Evolutionary conservation across 1,284 basidiomycete species (phyloP).

Genomic region (Spongispora temasekensis): DNA sequence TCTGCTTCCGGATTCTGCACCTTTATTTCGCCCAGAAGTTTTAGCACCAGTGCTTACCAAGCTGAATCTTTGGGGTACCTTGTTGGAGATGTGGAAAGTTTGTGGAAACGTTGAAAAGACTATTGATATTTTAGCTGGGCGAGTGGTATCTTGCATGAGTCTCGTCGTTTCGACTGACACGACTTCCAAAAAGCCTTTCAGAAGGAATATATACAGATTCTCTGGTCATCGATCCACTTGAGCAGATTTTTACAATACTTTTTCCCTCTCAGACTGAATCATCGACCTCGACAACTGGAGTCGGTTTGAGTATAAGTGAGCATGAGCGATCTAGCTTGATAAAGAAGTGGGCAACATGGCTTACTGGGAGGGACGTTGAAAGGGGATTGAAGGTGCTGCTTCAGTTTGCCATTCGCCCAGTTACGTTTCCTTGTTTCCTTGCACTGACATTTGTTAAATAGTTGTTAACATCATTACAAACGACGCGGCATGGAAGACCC

Average conservation of each 20-base stretch:
- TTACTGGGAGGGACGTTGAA: slow-evolving; percentile 68
- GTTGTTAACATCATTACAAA: slow-evolving; percentile 52
- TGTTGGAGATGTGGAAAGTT: slow-evolving; percentile 32
- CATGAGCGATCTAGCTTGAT: slow-evolving; percentile 61
- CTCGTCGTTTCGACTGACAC: neutral
- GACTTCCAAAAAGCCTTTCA: slow-evolving; percentile 52
- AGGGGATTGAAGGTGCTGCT: slow-evolving; percentile 66
- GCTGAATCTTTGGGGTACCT: slow-evolving; percentile 40
- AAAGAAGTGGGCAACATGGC: slow-evolving; percentile 80
- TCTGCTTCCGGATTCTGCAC: neutral
- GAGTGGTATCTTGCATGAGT: slow-evolving; percentile 30
- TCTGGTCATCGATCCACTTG: slow-evolving; percentile 62
- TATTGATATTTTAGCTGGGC: slow-evolving; percentile 62
- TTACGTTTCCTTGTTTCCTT: neutral
- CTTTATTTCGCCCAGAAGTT: slow-evolving; percentile 45
- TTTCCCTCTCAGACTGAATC: slow-evolving; percentile 15
- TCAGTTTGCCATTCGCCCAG: neutral
- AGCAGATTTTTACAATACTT: slow-evolving; percentile 67
- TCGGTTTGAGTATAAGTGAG: slow-evolving; percentile 27
- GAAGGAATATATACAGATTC: slow-evolving; percentile 70
- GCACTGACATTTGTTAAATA: slow-evolving; percentile 25
- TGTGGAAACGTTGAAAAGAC: slow-evolving; percentile 22
- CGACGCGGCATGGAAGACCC: slow-evolving; percentile 18
- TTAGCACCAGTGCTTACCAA: slow-evolving; percentile 84
- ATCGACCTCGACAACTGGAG: slow-evolving; percentile 2